Evolutionary conservation across 345 rosid species (phyloP), one percentile per base, ranked within the genome.

Genomic region (Limnanthes douglasii): DNA sequence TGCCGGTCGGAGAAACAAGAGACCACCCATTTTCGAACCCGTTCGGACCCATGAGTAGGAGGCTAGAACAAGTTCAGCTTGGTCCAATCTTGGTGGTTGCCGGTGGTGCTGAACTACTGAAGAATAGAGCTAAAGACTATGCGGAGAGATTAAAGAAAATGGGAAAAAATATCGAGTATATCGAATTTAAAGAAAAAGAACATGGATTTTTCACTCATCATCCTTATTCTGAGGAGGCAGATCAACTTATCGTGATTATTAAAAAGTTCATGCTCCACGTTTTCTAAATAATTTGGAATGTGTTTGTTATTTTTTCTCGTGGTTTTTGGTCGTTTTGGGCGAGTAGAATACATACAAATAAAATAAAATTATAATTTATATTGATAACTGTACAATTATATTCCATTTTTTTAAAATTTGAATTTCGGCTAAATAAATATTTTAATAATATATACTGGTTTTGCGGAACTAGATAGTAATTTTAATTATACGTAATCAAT

Each of bases 11-110:
- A 32, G 86, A 60, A 60, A 57, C 44, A 22, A 70, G 92, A 40
- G 96, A 81, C 59, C 84, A 78, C 47, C 81, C 68, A 20, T 50
- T 66, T 34, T 84, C 72, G 10, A 86, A 86, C 53, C 96, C 96
- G 15, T 77, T 81, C 28, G 96, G 90, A 41, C 76, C 80, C 0
- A 32, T 2, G 17, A 80, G 83, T 60, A 67, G 59, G 24, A 56
- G 51, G 31, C 66, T 79, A 0, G 62, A 80, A 39, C 5, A 35
- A 1, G 35, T 60, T 15, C 46, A 6, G 3, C 56, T 74, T 25
- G 84, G 59, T 18, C 92, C 94, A 3, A 54, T 86, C 40, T 41
- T 81, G 60, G 86, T 75, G 17, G 54, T 78, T 5, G 79, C 51
- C 1, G 96, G 94, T 0, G 58, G 73, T 12, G 39, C 43, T 17